Evolutionary conservation across 2,329 filamentous ascomycete species (phyloP).

Genomic region (Fusarium pseudograminearum): DNA sequence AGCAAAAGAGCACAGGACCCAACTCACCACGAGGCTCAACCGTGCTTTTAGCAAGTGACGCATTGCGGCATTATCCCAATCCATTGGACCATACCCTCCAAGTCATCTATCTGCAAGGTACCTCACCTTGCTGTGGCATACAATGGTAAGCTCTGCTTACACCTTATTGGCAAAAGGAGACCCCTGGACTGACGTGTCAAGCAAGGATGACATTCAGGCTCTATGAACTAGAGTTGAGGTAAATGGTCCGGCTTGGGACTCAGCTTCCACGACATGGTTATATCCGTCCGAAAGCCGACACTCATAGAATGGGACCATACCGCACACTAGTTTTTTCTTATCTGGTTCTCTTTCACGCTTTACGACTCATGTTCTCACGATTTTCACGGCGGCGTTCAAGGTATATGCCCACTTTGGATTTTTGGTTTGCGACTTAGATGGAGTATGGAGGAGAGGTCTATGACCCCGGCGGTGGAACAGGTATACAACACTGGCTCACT

Average conservation of each 20-base stretch:
- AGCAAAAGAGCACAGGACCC: slow-evolving; percentile 39
- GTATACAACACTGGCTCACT: slow-evolving; percentile 2
- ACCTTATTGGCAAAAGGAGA: neutral
- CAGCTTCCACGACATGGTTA: slow-evolving; percentile 1
- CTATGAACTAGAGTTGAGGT: slow-evolving; percentile 8
- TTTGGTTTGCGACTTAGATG: slow-evolving; percentile 23
- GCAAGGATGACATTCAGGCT: slow-evolving; percentile 5
- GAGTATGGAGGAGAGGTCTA: slow-evolving; percentile 19
- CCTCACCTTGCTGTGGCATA: slow-evolving; percentile 6
- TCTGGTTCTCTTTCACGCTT: slow-evolving; percentile 18
- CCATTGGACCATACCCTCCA: neutral
- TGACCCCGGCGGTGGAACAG: slow-evolving; percentile 15
- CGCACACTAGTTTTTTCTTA: slow-evolving; percentile 1
- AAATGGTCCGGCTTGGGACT: slow-evolving; percentile 9
- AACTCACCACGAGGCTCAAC: slow-evolving; percentile 40
- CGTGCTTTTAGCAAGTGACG: slow-evolving; percentile 42
- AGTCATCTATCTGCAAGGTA: slow-evolving; percentile 13
- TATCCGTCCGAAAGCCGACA: slow-evolving; percentile 6
- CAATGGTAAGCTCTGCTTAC: slow-evolving; percentile 30
- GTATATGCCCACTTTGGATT: slow-evolving; percentile 19
- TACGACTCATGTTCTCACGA: slow-evolving; percentile 38
- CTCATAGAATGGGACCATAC: neutral
- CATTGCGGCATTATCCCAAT: slow-evolving; percentile 17
- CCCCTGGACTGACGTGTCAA: slow-evolving; percentile 15
- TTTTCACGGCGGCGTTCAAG: slow-evolving; percentile 30